Evolutionary conservation across 371 early-diverging fungal genomes (phyloP).

Genomic region (Lichtheimia ornata): DNA sequence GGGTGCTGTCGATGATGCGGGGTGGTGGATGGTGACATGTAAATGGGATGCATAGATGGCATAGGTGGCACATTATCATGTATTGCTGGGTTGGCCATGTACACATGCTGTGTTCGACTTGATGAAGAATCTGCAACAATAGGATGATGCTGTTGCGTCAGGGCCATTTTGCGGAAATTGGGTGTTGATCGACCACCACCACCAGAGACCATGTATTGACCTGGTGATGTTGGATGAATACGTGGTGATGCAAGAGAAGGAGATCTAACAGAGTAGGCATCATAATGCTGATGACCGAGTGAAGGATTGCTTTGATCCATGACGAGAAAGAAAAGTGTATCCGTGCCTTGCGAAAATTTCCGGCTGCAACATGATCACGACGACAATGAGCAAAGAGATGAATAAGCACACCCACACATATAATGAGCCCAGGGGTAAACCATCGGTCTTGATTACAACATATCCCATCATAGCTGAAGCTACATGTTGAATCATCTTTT

Average conservation of each 20-base stretch:
- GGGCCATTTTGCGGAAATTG: conserved; percentile 5
- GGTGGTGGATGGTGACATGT: background rate
- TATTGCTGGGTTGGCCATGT: conserved; percentile 7
- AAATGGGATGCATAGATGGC: conserved; percentile 6
- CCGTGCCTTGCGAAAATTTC: no score
- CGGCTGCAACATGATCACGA: no score
- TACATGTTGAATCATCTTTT: no score
- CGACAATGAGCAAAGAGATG: no score
- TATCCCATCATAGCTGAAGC: no score
- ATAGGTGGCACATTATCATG: conserved; percentile 9
- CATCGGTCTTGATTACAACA: no score
- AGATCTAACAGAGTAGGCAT: conserved; percentile 8
- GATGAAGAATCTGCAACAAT: background rate
- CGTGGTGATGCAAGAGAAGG: conserved; percentile 10
- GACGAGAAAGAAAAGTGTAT: background rate
- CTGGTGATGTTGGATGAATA: conserved; percentile 3
- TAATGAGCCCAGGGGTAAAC: no score
- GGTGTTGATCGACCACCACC: conserved; percentile 4
- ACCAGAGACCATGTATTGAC: background rate
- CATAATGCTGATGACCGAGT: background rate
- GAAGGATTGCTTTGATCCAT: conserved; percentile 8
- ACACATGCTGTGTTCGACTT: conserved; percentile 4
- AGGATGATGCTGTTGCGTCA: background rate
- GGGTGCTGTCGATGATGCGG: background rate
- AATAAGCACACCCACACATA: no score